phyloP scores from a whole-genome alignment of 1,284 basidiomycete species.

The Mycena citricolor region DNA sequence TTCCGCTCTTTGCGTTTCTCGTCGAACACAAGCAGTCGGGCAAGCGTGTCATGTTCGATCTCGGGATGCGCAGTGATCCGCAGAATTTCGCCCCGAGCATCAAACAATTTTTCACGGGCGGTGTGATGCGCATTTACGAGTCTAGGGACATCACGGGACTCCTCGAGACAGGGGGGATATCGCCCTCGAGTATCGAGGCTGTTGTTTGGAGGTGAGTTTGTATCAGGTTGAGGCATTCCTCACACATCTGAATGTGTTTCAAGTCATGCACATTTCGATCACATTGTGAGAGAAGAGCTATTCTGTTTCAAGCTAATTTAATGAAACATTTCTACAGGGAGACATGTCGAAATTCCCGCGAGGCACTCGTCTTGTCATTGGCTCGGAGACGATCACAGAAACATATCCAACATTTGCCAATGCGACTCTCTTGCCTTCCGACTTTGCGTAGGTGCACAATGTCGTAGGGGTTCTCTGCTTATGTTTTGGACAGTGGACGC shows the following conservation, averaged over 20 bases:
- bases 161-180: slow-evolving; percentile 11
- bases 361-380: slow-evolving; percentile 20
- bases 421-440: slow-evolving; percentile 15
- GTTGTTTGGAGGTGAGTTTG: slow-evolving; percentile 19
- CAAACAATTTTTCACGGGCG: neutral
- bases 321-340: slow-evolving; percentile 3
- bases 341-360: slow-evolving; percentile 15
- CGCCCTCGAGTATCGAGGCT: slow-evolving; percentile 7
- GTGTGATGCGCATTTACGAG: neutral
- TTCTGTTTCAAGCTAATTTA: neutral
- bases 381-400: slow-evolving; percentile 14
- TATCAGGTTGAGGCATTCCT: neutral
- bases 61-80: slow-evolving; percentile 14
- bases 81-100: slow-evolving; percentile 6
- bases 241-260: neutral
- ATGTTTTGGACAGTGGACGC: slow-evolving; percentile 6
- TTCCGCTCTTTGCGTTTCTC: slow-evolving; percentile 15
- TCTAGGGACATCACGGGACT: slow-evolving; percentile 10
- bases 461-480: neutral
- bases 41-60: slow-evolving; percentile 17
- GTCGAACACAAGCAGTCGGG: slow-evolving; percentile 10
- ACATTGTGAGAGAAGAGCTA: slow-evolving; percentile 5
- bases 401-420: slow-evolving; percentile 21
- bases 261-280: slow-evolving; percentile 19
- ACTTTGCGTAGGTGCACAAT: slow-evolving; percentile 9